phyloP scores from a whole-genome alignment of 495 filamentous ascomycete genomes.

The Immersiella caudata region DNA sequence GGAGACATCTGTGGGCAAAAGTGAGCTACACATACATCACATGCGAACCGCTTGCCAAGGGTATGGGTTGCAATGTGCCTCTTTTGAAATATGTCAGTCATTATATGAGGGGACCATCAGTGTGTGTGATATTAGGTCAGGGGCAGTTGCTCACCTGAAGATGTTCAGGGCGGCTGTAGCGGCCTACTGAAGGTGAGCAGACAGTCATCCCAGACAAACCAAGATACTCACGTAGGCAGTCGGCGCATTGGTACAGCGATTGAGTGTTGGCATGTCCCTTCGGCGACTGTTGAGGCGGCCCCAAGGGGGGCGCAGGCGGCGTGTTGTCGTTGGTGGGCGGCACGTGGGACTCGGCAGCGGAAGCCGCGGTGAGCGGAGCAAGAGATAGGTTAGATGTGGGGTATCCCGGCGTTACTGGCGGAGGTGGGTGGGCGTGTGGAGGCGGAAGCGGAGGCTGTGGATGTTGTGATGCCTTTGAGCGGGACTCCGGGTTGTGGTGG shows the following conservation, averaged over 20 bases:
- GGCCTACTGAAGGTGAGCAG: constrained; percentile 24
- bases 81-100: constrained; percentile 24
- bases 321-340: neutral
- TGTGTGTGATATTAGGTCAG: constrained; percentile 9
- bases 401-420: neutral
- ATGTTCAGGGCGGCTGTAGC: constrained; percentile 60
- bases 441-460: constrained; percentile 20
- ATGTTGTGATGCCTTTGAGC: neutral
- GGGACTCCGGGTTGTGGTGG: constrained; percentile 4
- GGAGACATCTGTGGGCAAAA: neutral
- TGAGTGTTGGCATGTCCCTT: constrained; percentile 32
- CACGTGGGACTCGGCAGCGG: constrained; percentile 1
- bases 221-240: constrained; percentile 45
- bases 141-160: constrained; percentile 37
- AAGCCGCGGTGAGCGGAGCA: constrained; percentile 14
- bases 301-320: constrained; percentile 1
- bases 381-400: constrained; percentile 1
- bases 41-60: constrained; percentile 56
- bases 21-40: constrained; percentile 30
- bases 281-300: neutral
- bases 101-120: neutral
- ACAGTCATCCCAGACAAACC: neutral
- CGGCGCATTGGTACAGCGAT: constrained; percentile 57
- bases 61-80: constrained; percentile 62
- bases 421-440: constrained; percentile 5